A percentile compares a stretch with the other conserved stretches of the same genome.
Conservation (phyloP, 768 basidiomycete species). For the Hemileccinum rubropunctum region DNA sequence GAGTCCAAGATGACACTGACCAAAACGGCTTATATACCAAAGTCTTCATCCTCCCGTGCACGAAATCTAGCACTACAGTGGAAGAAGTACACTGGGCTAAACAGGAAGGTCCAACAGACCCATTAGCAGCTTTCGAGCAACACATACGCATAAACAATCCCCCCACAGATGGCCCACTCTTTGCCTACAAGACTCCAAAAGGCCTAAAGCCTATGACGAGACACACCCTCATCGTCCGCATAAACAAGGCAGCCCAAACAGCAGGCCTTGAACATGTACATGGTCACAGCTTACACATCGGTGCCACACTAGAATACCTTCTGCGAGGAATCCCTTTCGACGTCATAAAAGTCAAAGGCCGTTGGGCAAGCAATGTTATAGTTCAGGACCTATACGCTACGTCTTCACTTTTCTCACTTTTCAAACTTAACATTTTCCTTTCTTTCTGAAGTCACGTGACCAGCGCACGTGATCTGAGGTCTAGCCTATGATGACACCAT, state of each 20-base stretch:
- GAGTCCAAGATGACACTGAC: neutral
- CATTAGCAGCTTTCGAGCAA: slow-evolving; percentile 14
- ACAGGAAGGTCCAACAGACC: no score
- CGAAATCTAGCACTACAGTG: no score
- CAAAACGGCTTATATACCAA: neutral
- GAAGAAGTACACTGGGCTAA: no score
- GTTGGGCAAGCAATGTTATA: no score
- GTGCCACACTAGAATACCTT: slow-evolving; percentile 36
- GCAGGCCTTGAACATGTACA: slow-evolving; percentile 15
- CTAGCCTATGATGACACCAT: no score
- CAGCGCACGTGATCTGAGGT: no score
- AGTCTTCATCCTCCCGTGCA: neutral
- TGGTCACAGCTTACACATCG: slow-evolving; percentile 29
- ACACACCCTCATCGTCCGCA: no score
- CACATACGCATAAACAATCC: slow-evolving; percentile 34
- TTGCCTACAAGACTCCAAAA: slow-evolving; percentile 25
- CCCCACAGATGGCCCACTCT: slow-evolving; percentile 21
- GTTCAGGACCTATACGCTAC: no score
- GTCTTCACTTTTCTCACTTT: no score
- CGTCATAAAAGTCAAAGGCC: slow-evolving; percentile 30
- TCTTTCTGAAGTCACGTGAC: no score
- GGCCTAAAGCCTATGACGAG: no score
- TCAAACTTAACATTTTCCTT: no score
- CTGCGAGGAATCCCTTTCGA: slow-evolving; percentile 37
- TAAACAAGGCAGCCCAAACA: slow-evolving; percentile 2